Conservation (phyloP, 192 early-diverging fungal genomes). For the Glomus cerebriforme region DNA sequence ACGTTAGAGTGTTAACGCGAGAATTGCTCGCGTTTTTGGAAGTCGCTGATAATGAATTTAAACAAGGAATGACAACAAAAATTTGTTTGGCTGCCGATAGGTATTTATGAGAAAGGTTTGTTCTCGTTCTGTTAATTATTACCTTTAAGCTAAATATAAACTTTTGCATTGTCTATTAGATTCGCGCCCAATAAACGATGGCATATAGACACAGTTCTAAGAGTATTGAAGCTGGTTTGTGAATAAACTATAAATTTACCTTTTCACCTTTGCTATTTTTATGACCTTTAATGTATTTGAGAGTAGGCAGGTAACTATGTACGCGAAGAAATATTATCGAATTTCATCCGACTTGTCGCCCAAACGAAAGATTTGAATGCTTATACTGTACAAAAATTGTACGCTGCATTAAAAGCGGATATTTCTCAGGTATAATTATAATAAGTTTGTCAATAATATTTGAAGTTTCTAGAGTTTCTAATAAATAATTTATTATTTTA, state of each 20-base stretch:
- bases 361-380: slow-evolving; percentile 78
- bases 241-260: background rate
- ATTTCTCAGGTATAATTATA: slow-evolving; percentile 53
- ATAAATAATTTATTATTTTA: slow-evolving; percentile 40
- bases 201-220: slow-evolving; percentile 94
- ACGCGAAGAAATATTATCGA: slow-evolving; percentile 75
- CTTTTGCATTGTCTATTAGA: slow-evolving; percentile 28
- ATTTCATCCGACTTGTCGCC: slow-evolving; percentile 89
- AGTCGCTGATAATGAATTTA: slow-evolving; percentile 86
- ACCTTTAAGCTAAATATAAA: background rate
- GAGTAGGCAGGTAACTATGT: slow-evolving; percentile 63
- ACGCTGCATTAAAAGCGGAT: slow-evolving; percentile 79
- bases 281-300: background rate
- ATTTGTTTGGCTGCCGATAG: slow-evolving; percentile 91
- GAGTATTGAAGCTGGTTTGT: slow-evolving; percentile 70
- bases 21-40: slow-evolving; percentile 94
- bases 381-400: slow-evolving; percentile 89
- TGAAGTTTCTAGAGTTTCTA: background rate
- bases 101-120: slow-evolving; percentile 3
- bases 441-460: background rate
- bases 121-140: background rate
- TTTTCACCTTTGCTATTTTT: background rate
- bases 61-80: slow-evolving; percentile 86
- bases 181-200: slow-evolving; percentile 95
- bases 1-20: slow-evolving; percentile 88